Percentiles rank a stretch among this genome's conserved stretches.
These are phyloP conservation scores for Onygena corvina DNA, from an alignment of 2,329 filamentous ascomycete species.

Conservation along the genomic window DNA sequence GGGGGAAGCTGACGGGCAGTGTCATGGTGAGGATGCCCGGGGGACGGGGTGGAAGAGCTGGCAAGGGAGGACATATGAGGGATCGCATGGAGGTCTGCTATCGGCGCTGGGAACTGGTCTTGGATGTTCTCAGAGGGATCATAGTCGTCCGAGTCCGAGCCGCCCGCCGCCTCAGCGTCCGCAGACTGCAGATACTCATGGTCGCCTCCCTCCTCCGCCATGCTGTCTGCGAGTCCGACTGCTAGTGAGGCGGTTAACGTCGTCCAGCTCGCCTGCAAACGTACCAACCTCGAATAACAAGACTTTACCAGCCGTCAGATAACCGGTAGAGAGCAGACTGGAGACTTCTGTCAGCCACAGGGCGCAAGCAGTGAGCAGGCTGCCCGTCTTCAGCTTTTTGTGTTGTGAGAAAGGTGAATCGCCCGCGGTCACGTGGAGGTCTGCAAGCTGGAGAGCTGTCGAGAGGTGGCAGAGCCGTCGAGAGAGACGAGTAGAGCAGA, in stretches of 20 bases:
- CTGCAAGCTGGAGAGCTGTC: neutral
- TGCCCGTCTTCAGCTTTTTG: neutral
- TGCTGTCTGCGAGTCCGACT: no score
- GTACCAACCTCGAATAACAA: neutral
- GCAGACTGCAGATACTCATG: slow-evolving; percentile 43
- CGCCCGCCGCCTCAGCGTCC: slow-evolving; percentile 34
- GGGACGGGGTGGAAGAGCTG: slow-evolving; percentile 20
- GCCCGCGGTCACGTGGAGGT: neutral
- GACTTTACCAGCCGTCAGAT: neutral
- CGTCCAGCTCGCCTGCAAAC: neutral
- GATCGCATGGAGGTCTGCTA: slow-evolving; percentile 22
- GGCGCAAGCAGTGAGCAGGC: neutral
- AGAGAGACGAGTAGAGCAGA: no score
- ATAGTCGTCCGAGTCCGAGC: slow-evolving; percentile 46
- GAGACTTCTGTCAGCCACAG: no score
- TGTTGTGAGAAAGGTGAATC: neutral
- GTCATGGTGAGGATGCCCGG: slow-evolving; percentile 22
- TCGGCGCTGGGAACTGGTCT: slow-evolving; percentile 28
- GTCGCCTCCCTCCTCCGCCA: slow-evolving; percentile 45
- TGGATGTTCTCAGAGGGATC: slow-evolving; percentile 40
- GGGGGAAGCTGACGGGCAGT: slow-evolving; percentile 24
- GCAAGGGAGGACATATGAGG: slow-evolving; percentile 22
- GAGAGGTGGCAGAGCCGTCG: neutral
- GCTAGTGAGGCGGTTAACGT: no score
- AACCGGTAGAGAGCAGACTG: no score